These are phyloP conservation scores for Lablab purpureus DNA, from an alignment of 306 rosid species.

Conservation along the genomic window DNA sequence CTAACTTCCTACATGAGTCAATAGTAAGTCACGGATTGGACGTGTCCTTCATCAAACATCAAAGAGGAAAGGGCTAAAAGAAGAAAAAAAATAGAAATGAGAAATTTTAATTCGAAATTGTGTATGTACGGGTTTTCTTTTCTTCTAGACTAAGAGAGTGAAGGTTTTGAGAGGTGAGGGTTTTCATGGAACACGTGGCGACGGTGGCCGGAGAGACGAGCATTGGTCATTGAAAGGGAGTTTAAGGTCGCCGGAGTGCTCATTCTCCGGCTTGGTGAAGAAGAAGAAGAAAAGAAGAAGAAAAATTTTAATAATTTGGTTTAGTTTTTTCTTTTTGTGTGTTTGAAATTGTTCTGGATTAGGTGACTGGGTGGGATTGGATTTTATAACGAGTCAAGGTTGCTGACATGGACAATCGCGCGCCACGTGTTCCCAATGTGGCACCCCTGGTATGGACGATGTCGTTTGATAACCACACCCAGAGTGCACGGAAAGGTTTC, in stretches of 20 bases:
- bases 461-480: slow-evolving; percentile 40
- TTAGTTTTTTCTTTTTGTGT: not conserved
- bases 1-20: slow-evolving; percentile 35
- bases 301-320: not conserved
- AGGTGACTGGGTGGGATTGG: slow-evolving; percentile 44
- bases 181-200: slow-evolving; percentile 81
- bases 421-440: slow-evolving; percentile 54
- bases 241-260: slow-evolving; percentile 57
- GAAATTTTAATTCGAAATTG: not conserved
- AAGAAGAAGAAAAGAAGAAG: not conserved
- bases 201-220: slow-evolving; percentile 78
- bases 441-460: slow-evolving; percentile 37
- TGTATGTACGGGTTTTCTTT: slow-evolving; percentile 1
- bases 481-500: slow-evolving; percentile 31
- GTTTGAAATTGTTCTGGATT: slow-evolving; percentile 36
- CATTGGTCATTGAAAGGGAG: slow-evolving; percentile 47
- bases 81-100: not conserved
- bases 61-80: not conserved
- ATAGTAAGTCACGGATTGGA: slow-evolving; percentile 39
- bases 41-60: not conserved
- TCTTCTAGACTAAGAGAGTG: slow-evolving; percentile 45
- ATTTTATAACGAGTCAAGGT: slow-evolving; percentile 50
- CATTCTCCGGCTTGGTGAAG: slow-evolving; percentile 71
- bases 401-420: slow-evolving; percentile 55
- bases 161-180: slow-evolving; percentile 43